Evolutionary conservation across 805 yeast species (phyloP).

Genomic region (Cyberlindnera mycetangii): DNA sequence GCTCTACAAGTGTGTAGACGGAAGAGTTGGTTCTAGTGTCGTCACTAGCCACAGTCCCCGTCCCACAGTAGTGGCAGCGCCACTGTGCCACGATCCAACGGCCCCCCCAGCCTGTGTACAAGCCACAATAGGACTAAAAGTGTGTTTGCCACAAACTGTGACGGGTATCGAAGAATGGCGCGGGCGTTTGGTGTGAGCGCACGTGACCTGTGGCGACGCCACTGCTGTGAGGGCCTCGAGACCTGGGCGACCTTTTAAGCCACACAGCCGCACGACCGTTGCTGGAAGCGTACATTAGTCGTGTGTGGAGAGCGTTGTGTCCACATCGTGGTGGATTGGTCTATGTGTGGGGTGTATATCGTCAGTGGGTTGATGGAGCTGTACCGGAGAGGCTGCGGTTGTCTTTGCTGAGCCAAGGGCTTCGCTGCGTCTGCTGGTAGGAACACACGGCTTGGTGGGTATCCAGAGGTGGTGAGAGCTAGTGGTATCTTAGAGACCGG

Average conservation of each 20-base stretch:
- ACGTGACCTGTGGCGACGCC: slow-evolving; percentile 4
- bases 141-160: neutral
- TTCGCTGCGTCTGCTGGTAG: too few relatives aligned
- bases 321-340: too few relatives aligned
- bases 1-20: neutral
- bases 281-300: too few relatives aligned
- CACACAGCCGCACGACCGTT: neutral
- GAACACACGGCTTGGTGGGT: too few relatives aligned
- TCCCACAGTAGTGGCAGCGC: neutral
- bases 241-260: neutral
- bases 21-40: neutral
- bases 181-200: slow-evolving; percentile 3
- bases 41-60: slow-evolving; percentile 1
- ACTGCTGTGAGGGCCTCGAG: neutral
- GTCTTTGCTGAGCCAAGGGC: too few relatives aligned
- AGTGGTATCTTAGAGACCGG: too few relatives aligned
- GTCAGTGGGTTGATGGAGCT: too few relatives aligned
- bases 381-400: too few relatives aligned
- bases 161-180: neutral
- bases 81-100: slow-evolving; percentile 2
- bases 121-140: neutral
- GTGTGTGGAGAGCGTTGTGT: too few relatives aligned
- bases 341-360: too few relatives aligned
- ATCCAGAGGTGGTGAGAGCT: too few relatives aligned
- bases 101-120: too few relatives aligned